A percentile compares a stretch with the other conserved stretches of the same genome.
Evolutionary conservation across 2,329 filamentous ascomycete genomes (phyloP).

Genomic region (Rutstroemia sp.): DNA sequence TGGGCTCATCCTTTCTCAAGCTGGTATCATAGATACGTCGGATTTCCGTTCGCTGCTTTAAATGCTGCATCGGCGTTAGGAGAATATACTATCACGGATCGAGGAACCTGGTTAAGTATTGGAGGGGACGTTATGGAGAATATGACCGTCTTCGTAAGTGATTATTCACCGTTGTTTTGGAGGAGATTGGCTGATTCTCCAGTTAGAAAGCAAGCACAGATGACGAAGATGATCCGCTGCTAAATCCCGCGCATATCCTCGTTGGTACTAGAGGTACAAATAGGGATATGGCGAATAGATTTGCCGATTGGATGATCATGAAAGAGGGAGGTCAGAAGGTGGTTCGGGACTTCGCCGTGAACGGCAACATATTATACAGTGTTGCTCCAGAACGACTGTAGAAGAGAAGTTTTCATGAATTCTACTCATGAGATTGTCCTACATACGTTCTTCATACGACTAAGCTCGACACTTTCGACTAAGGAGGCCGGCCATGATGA

Average conservation of each 20-base stretch:
- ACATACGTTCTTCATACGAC: no score
- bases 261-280: conserved; percentile 32
- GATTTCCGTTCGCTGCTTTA: conserved; percentile 39
- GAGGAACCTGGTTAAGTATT: conserved; percentile 38
- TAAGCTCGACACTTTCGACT: no score
- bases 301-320: conserved; percentile 35
- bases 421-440: no score
- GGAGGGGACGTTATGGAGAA: conserved; percentile 28
- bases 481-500: no score
- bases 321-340: conserved; percentile 32
- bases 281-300: conserved; percentile 29
- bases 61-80: conserved; percentile 34
- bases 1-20: conserved; percentile 38
- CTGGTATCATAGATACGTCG: conserved; percentile 41
- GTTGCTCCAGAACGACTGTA: conserved; percentile 24
- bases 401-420: no score
- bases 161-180: neutral
- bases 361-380: conserved; percentile 32
- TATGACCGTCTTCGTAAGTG: conserved; percentile 30
- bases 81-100: conserved; percentile 41
- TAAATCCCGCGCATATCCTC: conserved; percentile 38
- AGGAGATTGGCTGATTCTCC: conserved; percentile 10
- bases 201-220: conserved; percentile 30
- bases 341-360: conserved; percentile 33
- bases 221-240: conserved; percentile 31